Percentiles rank a stretch among this genome's conserved stretches.
These are phyloP conservation scores for Inga oerstediana DNA, from an alignment of 306 rosid species.

Conservation along the genomic window DNA sequence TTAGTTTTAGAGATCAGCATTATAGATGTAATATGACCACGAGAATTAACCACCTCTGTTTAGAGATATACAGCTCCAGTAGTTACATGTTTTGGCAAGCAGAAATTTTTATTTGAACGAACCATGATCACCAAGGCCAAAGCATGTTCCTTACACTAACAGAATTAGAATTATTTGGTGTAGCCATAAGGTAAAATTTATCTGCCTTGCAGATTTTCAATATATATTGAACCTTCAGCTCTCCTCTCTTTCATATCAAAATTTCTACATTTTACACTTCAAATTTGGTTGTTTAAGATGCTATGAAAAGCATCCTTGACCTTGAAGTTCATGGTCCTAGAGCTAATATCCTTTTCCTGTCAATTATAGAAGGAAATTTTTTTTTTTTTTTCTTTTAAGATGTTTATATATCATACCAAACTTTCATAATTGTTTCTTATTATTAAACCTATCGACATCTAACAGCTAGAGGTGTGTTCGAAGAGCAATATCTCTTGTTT, in stretches of 20 bases:
- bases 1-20: constrained; percentile 1
- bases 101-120: neutral
- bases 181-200: neutral
- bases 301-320: neutral
- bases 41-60: neutral
- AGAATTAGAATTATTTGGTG: neutral
- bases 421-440: neutral
- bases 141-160: neutral
- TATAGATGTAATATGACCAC: neutral
- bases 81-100: neutral
- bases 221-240: neutral
- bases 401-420: neutral
- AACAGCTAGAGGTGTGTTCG: neutral
- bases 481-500: neutral
- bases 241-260: neutral
- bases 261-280: neutral
- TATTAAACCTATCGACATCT: neutral
- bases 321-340: constrained; percentile 19
- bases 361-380: neutral
- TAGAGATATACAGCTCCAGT: neutral
- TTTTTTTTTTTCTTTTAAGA: neutral
- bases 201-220: neutral
- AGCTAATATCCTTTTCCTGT: constrained; percentile 4
- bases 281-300: constrained; percentile 21
- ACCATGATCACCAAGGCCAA: neutral